Conservation (phyloP, 495 filamentous ascomycete genomes). For the Aspergillus steynii region DNA sequence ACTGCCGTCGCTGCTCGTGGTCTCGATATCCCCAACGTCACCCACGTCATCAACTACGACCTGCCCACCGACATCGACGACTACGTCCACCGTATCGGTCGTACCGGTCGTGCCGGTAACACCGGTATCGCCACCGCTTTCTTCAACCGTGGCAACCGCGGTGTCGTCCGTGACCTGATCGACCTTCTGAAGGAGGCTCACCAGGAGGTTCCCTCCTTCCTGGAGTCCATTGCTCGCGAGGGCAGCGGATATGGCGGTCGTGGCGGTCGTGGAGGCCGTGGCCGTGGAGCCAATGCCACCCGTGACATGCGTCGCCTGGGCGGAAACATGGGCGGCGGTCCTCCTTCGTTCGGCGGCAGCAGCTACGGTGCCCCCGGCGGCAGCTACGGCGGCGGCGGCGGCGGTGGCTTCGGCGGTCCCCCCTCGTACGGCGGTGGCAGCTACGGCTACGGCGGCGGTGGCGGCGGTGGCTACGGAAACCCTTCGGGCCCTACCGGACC, state of each 20-base stretch:
- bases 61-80: conserved; percentile 98
- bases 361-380: conserved; percentile 41
- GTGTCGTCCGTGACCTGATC: conserved; percentile 91
- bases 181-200: conserved; percentile 97
- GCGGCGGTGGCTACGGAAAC: conserved; percentile 71
- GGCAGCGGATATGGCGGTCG: conserved; percentile 76
- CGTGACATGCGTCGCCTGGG: conserved; percentile 82
- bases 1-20: conserved; percentile 95
- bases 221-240: conserved; percentile 96
- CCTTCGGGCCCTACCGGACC: conserved; percentile 78
- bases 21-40: conserved; percentile 97
- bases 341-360: conserved; percentile 49
- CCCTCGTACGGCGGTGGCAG: conserved; percentile 38
- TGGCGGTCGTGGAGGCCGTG: conserved; percentile 69
- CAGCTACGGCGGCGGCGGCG: conserved; percentile 48
- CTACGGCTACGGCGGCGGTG: conserved; percentile 41
- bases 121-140: conserved; percentile 98
- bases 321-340: conserved; percentile 42
- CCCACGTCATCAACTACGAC: conserved; percentile 98
- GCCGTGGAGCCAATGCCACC: conserved; percentile 64
- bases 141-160: conserved; percentile 99
- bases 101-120: conserved; percentile 99
- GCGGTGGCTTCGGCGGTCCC: conserved; percentile 31
- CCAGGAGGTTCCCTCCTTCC: conserved; percentile 90
- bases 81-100: conserved; percentile 99